A percentile compares a stretch with the other conserved stretches of the same genome.
Evolutionary conservation across 352 stramenopile genomes (phyloP).

Genomic region (Thalassiosira mediterranea): DNA sequence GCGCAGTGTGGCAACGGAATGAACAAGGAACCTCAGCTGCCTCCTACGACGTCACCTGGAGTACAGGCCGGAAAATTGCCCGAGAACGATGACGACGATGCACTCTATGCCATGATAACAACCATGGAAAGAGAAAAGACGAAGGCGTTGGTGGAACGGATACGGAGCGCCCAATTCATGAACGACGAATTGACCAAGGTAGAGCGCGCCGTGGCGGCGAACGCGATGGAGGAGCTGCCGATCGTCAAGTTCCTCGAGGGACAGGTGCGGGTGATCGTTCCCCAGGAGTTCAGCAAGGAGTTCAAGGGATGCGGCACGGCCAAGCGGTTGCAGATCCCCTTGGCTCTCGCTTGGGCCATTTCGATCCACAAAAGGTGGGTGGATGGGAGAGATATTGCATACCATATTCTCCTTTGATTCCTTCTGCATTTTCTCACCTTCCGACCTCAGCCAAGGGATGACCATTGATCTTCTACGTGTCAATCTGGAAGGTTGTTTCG

Average conservation of each 20-base stretch:
- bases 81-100: too few species aligned
- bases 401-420: not conserved
- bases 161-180: not conserved
- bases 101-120: not conserved
- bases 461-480: constrained; percentile 55
- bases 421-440: not conserved
- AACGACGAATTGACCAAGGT: constrained; percentile 1
- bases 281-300: constrained; percentile 42
- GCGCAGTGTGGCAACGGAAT: not conserved
- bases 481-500: constrained; percentile 59
- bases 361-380: constrained; percentile 63
- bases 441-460: constrained; percentile 43
- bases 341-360: constrained; percentile 63
- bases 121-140: not conserved
- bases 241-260: constrained; percentile 29
- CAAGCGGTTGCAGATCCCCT: constrained; percentile 48
- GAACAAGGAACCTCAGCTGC: not conserved
- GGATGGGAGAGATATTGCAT: not conserved
- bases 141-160: not conserved
- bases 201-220: not conserved
- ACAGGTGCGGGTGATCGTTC: constrained; percentile 23
- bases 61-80: too few species aligned
- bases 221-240: constrained; percentile 1
- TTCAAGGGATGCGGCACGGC: constrained; percentile 34
- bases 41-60: too few species aligned